Conservation (phyloP, 2,329 filamentous ascomycete species). For the Epichloe elymi region DNA sequence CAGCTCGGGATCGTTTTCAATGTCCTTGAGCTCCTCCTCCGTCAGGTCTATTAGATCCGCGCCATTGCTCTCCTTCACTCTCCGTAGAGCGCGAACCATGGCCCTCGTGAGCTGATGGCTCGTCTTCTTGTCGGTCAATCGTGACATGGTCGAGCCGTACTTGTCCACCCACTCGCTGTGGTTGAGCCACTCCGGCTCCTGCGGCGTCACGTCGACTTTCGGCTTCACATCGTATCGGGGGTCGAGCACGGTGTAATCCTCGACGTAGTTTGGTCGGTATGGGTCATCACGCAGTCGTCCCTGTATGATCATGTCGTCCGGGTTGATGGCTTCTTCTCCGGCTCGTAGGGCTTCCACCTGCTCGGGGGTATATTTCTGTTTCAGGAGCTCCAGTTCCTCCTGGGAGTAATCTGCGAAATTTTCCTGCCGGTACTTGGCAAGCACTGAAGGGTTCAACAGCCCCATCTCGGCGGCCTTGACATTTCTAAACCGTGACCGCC, state of each 20-base stretch:
- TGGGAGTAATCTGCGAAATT: constrained; percentile 51
- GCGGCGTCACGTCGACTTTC: constrained; percentile 33
- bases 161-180: constrained; percentile 46
- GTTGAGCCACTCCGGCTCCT: constrained; percentile 43
- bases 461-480: constrained; percentile 40
- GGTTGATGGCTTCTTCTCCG: constrained; percentile 63
- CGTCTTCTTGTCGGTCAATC: constrained; percentile 29
- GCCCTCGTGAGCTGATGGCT: constrained; percentile 28
- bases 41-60: constrained; percentile 35
- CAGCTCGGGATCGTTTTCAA: constrained; percentile 27
- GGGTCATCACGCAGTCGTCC: constrained; percentile 59
- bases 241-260: constrained; percentile 68
- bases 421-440: constrained; percentile 32
- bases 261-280: constrained; percentile 61
- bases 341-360: constrained; percentile 74
- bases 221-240: constrained; percentile 63
- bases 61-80: constrained; percentile 28
- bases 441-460: constrained; percentile 28
- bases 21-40: constrained; percentile 30
- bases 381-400: constrained; percentile 49
- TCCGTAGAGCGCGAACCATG: constrained; percentile 28
- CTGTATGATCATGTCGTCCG: constrained; percentile 61
- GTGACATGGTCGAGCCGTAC: constrained; percentile 35
- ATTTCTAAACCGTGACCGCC: constrained; percentile 39
- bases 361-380: constrained; percentile 57